A percentile compares a stretch with the other conserved stretches of the same genome.
These are phyloP conservation scores for Fusarium virguliforme DNA, from an alignment of 2,329 filamentous ascomycete genomes.

Conservation along the genomic window DNA sequence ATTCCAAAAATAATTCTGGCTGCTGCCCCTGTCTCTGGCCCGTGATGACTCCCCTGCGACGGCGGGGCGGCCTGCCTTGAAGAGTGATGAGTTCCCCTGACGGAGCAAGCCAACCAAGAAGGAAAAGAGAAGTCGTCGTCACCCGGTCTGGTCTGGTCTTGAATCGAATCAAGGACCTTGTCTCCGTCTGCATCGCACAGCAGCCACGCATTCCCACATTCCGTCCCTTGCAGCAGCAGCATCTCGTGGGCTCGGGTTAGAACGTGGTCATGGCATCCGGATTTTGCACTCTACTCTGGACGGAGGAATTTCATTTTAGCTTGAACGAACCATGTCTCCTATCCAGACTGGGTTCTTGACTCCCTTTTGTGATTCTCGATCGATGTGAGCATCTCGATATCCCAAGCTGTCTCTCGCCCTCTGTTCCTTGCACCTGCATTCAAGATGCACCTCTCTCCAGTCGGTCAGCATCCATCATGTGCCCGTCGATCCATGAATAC, in stretches of 20 bases:
- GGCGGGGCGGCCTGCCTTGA: conserved; percentile 16
- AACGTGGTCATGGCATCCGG: conserved; percentile 6
- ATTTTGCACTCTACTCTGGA: neutral
- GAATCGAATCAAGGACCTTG: neutral
- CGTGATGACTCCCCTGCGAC: conserved; percentile 29
- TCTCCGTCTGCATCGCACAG: conserved; percentile 4
- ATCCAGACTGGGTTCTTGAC: neutral
- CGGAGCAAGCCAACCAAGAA: conserved; percentile 8
- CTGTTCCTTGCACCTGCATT: conserved; percentile 4
- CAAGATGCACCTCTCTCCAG: conserved; percentile 2
- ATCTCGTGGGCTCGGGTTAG: conserved; percentile 13
- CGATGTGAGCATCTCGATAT: neutral
- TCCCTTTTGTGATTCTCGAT: conserved; percentile 2
- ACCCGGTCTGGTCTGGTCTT: neutral
- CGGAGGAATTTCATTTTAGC: conserved; percentile 15
- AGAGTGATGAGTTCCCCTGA: conserved; percentile 16
- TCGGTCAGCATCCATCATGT: neutral
- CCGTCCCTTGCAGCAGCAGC: conserved; percentile 14
- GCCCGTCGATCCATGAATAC: conserved; percentile 15
- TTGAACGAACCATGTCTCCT: conserved; percentile 10
- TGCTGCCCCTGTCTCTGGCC: conserved; percentile 10
- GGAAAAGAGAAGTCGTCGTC: conserved; percentile 14
- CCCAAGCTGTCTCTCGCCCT: neutral
- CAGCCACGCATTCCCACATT: conserved; percentile 14
- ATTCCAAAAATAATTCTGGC: conserved; percentile 47